Conservation (phyloP, 805 yeast genomes). For the Candida maesae region DNA sequence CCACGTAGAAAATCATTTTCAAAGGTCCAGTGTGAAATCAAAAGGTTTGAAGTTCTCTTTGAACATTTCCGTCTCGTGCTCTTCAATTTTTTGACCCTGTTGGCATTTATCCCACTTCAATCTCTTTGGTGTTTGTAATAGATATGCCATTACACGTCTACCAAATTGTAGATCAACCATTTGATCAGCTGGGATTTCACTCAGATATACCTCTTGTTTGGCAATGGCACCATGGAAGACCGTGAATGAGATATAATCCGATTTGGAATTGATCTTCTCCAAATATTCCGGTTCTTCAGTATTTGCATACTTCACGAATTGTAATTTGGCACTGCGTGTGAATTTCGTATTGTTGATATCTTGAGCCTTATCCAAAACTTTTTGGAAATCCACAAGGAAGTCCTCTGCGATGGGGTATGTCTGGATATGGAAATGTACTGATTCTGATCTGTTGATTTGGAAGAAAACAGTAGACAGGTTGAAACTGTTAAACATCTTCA, state of each 20-base stretch:
- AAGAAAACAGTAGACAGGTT: slow-evolving; percentile 56
- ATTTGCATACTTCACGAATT: slow-evolving; percentile 35
- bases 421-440: slow-evolving; percentile 77
- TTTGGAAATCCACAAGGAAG: slow-evolving; percentile 40
- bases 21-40: slow-evolving; percentile 43
- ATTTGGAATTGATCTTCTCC: slow-evolving; percentile 26
- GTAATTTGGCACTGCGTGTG: slow-evolving; percentile 38
- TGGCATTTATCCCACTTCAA: slow-evolving; percentile 74
- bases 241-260: slow-evolving; percentile 30
- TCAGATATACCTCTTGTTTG: slow-evolving; percentile 30
- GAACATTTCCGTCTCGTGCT: slow-evolving; percentile 57
- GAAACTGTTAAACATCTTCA: slow-evolving; percentile 40
- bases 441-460: slow-evolving; percentile 60
- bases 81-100: slow-evolving; percentile 62
- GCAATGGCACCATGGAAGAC: slow-evolving; percentile 31
- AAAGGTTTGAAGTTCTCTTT: slow-evolving; percentile 49
- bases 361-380: slow-evolving; percentile 41
- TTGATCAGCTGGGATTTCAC: slow-evolving; percentile 29
- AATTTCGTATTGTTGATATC: slow-evolving; percentile 46
- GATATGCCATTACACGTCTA: slow-evolving; percentile 67
- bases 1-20: background rate
- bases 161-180: slow-evolving; percentile 79
- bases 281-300: slow-evolving; percentile 26
- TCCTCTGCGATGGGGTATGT: slow-evolving; percentile 62
- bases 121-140: slow-evolving; percentile 57